phyloP scores from a whole-genome alignment of 2,329 filamentous ascomycete species.

The Blumeria graminis region DNA sequence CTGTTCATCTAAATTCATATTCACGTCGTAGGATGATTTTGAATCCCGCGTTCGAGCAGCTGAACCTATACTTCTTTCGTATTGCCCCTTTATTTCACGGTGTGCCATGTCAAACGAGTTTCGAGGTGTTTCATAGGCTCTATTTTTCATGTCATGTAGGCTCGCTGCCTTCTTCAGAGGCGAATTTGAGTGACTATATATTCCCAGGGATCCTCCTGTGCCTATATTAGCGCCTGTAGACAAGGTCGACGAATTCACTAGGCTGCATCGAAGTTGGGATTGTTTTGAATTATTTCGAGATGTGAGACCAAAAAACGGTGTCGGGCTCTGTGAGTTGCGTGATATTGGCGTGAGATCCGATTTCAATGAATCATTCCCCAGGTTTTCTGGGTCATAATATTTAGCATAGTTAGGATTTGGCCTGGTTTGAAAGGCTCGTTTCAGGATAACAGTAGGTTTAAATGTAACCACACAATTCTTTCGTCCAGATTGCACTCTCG shows the following conservation, averaged over 20 bases:
- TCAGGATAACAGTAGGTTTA: slow-evolving; percentile 29
- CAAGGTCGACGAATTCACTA: slow-evolving; percentile 10
- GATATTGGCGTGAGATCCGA: slow-evolving; percentile 16
- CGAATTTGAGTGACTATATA: slow-evolving; percentile 58
- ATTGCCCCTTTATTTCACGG: slow-evolving; percentile 12
- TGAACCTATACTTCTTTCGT: slow-evolving; percentile 12
- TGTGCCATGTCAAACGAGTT: slow-evolving; percentile 36
- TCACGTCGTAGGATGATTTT: too few relatives aligned
- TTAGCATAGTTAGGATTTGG: slow-evolving; percentile 60
- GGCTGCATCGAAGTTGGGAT: slow-evolving; percentile 25
- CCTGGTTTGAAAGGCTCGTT: slow-evolving; percentile 55
- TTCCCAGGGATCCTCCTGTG: slow-evolving; percentile 56
- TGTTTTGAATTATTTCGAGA: slow-evolving; percentile 24
- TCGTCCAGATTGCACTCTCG: not conserved
- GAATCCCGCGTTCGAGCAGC: too few relatives aligned
- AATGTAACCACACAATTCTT: not conserved
- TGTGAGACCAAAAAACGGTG: slow-evolving; percentile 17
- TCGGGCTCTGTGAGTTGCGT: slow-evolving; percentile 14
- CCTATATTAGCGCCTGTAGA: slow-evolving; percentile 16
- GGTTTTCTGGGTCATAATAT: slow-evolving; percentile 39
- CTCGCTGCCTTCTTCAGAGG: slow-evolving; percentile 57
- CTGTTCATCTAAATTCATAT: too few relatives aligned
- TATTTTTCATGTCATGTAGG: slow-evolving; percentile 30
- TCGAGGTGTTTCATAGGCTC: slow-evolving; percentile 23
- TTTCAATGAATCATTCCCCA: slow-evolving; percentile 15